Evolutionary conservation across 1,139 yeast species (phyloP).

Genomic region (Nematodospora anomalae): DNA sequence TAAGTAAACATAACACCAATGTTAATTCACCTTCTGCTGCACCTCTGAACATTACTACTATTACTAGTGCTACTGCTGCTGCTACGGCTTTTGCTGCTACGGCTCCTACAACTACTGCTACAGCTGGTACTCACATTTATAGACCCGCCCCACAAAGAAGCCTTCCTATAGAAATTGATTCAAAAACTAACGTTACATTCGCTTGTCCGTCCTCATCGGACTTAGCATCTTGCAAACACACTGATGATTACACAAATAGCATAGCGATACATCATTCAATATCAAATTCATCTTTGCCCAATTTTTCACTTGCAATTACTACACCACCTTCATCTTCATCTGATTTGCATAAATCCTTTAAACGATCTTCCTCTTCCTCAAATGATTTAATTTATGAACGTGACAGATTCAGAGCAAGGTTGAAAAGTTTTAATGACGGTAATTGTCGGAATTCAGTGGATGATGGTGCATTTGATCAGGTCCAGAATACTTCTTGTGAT

Average conservation of each 20-base stretch:
- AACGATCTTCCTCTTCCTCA: constrained; percentile 44
- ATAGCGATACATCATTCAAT: background rate
- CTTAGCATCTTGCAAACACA: background rate
- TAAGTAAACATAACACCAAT: background rate
- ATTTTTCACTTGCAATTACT: background rate
- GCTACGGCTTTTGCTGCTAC: too few species aligned
- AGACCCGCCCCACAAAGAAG: background rate
- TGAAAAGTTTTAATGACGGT: constrained; percentile 32
- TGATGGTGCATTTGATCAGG: background rate
- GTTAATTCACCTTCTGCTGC: background rate
- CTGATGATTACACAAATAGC: background rate
- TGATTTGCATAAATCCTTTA: constrained; percentile 17
- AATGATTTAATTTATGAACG: constrained; percentile 45
- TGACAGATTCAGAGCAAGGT: constrained; percentile 45
- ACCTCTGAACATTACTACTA: background rate
- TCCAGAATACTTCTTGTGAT: constrained; percentile 24
- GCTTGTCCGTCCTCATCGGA: background rate
- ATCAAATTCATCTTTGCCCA: background rate
- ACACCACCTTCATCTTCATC: background rate
- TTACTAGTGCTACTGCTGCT: too few species aligned
- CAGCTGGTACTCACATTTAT: background rate
- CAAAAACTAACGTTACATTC: background rate
- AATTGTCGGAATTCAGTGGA: background rate
- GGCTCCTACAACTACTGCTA: too few species aligned
- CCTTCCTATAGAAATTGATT: background rate